Evolutionary conservation across 257 asterid species (phyloP).

Genomic region (Solanum corneliomulleri): DNA sequence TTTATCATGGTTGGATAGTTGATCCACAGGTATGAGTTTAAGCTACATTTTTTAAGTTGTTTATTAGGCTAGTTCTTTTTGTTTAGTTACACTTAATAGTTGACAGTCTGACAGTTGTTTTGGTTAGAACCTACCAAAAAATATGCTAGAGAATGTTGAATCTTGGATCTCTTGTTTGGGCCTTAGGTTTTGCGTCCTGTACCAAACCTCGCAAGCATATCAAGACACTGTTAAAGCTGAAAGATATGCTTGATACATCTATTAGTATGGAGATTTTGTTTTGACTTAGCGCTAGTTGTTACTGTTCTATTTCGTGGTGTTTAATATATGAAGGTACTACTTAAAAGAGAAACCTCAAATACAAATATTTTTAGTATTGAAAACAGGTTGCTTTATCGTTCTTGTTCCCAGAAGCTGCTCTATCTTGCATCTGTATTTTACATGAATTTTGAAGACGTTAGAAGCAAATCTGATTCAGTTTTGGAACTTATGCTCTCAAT

Average conservation of each 20-base stretch:
- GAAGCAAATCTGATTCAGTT: not conserved
- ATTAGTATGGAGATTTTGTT: not conserved
- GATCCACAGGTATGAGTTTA: conserved; percentile 72
- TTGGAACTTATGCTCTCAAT: not conserved
- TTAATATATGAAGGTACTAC: not conserved
- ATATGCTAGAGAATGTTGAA: not conserved
- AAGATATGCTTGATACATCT: not conserved
- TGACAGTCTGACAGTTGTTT: not conserved
- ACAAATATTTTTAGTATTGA: not conserved
- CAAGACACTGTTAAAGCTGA: not conserved
- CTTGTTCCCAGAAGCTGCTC: not conserved
- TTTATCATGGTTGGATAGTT: conserved; percentile 98
- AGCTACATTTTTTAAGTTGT: not conserved
- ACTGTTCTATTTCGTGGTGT: not conserved
- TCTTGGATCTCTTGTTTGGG: not conserved
- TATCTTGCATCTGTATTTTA: not conserved
- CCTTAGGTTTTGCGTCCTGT: not conserved
- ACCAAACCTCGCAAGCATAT: not conserved
- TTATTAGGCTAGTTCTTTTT: not conserved
- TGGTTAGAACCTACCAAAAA: not conserved
- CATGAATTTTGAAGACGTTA: not conserved
- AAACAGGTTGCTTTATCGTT: not conserved
- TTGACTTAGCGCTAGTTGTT: not conserved
- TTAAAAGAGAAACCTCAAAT: not conserved
- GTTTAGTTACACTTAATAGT: not conserved